Evolutionary conservation across 177 flowering plant genomes (phyloP).

Genomic region (Vitis hybrid): DNA sequence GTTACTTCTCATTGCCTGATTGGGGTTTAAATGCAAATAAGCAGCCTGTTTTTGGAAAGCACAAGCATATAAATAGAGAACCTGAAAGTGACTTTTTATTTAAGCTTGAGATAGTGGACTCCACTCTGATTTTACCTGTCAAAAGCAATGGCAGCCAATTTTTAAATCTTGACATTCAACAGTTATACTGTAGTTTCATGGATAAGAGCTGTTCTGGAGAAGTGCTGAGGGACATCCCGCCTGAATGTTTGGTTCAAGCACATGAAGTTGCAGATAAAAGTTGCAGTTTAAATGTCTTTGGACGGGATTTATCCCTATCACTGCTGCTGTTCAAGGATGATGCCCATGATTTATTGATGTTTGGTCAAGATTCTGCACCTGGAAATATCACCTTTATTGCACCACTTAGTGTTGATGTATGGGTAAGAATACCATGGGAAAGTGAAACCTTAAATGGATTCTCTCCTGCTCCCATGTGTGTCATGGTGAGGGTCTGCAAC

Average conservation of each 20-base stretch:
- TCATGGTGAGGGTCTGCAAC: slow-evolving; percentile 51
- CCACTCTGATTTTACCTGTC: slow-evolving; percentile 52
- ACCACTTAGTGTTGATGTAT: slow-evolving; percentile 63
- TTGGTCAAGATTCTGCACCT: slow-evolving; percentile 14
- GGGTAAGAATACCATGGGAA: slow-evolving; percentile 73
- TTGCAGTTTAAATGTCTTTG: slow-evolving; percentile 64
- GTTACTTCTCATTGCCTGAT: slow-evolving; percentile 81
- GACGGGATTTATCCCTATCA: slow-evolving; percentile 56
- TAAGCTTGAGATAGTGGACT: slow-evolving; percentile 77
- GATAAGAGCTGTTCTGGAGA: slow-evolving; percentile 16
- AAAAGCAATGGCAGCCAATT: slow-evolving; percentile 35
- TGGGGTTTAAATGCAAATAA: slow-evolving; percentile 45
- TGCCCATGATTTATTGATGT: slow-evolving; percentile 15
- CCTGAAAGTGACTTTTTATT: slow-evolving; percentile 15
- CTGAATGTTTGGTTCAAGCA: slow-evolving; percentile 45
- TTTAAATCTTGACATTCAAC: slow-evolving; percentile 57
- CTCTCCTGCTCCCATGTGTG: slow-evolving; percentile 31
- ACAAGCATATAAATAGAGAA: slow-evolving; percentile 12
- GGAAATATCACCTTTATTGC: slow-evolving; percentile 36
- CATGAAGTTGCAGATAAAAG: slow-evolving; percentile 29
- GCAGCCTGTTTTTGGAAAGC: slow-evolving; percentile 17
- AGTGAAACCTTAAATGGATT: slow-evolving; percentile 16
- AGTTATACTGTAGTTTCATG: slow-evolving; percentile 50
- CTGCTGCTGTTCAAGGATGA: slow-evolving; percentile 33
- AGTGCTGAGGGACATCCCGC: slow-evolving; percentile 48